A percentile compares a stretch with the other conserved stretches of the same genome.
phyloP scores from a whole-genome alignment of 2,329 filamentous ascomycete genomes.

The Fusarium citri region DNA sequence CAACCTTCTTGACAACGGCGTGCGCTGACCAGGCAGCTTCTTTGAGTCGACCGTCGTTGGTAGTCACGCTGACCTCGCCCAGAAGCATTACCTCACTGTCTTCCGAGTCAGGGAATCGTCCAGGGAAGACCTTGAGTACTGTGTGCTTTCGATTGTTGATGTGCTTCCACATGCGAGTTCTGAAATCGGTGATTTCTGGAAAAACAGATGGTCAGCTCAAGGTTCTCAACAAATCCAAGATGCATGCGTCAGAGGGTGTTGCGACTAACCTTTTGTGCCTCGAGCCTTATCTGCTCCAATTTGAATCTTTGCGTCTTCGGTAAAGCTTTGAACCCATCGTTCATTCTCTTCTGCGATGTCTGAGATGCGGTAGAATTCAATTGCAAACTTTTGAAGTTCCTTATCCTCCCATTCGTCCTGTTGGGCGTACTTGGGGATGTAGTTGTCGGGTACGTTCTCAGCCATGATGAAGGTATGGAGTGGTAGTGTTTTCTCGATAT shows the following conservation, averaged over 20 bases:
- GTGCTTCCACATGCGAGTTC: constrained; percentile 58
- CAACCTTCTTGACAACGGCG: constrained; percentile 46
- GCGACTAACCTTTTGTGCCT: constrained; percentile 51
- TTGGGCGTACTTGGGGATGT: constrained; percentile 50
- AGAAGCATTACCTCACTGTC: constrained; percentile 52
- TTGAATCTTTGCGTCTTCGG: constrained; percentile 55
- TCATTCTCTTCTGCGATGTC: constrained; percentile 57
- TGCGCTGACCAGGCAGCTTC: constrained; percentile 50
- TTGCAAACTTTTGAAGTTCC: constrained; percentile 54
- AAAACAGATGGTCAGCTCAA: constrained; percentile 7
- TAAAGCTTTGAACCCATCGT: constrained; percentile 58
- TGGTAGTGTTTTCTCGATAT: background rate
- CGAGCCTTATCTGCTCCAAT: constrained; percentile 56
- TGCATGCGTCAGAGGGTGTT: constrained; percentile 7
- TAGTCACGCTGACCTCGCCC: constrained; percentile 47
- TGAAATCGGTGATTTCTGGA: constrained; percentile 56
- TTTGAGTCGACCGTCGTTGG: constrained; percentile 44
- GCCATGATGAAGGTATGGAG: constrained; percentile 25
- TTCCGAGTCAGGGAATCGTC: constrained; percentile 46
- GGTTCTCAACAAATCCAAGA: constrained; percentile 1
- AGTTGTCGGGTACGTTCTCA: constrained; percentile 42
- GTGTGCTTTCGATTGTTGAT: constrained; percentile 56
- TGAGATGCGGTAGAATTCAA: constrained; percentile 58
- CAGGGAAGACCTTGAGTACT: constrained; percentile 57
- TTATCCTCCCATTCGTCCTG: constrained; percentile 48